A percentile compares a stretch with the other conserved stretches of the same genome.
phyloP scores from a whole-genome alignment of 352 stramenopile species.

The Pythium utonaiense region DNA sequence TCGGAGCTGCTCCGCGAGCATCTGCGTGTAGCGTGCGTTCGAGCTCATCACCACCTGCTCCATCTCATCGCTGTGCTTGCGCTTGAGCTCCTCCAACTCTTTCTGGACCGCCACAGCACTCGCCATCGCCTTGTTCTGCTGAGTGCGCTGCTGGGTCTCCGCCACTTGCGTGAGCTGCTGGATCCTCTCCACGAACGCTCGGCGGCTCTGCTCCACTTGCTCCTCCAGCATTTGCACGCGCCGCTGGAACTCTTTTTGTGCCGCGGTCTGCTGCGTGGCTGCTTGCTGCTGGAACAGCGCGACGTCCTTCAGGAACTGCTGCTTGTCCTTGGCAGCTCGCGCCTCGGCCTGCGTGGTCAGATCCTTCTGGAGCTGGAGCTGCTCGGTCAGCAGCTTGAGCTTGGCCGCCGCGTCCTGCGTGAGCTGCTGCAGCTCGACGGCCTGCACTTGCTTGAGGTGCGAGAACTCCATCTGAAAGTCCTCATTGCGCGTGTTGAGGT shows the following conservation, averaged over 20 bases:
- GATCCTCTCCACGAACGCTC: constrained; percentile 40
- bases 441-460: constrained; percentile 35
- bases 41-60: constrained; percentile 59
- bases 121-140: constrained; percentile 19
- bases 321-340: constrained; percentile 34
- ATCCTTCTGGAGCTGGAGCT: constrained; percentile 33
- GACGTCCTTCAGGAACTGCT: constrained; percentile 35
- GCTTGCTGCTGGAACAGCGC: constrained; percentile 30
- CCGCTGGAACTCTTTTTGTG: constrained; percentile 35
- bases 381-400: constrained; percentile 39
- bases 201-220: constrained; percentile 32
- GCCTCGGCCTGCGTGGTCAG: constrained; percentile 29
- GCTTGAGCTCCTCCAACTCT: constrained; percentile 27
- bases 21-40: constrained; percentile 70
- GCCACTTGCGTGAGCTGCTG: constrained; percentile 36
- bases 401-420: constrained; percentile 53
- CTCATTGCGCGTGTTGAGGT: constrained; percentile 93
- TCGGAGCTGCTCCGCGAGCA: constrained; percentile 72
- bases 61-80: constrained; percentile 55
- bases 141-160: constrained; percentile 24
- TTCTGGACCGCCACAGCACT: constrained; percentile 11
- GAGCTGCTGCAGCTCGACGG: constrained; percentile 40
- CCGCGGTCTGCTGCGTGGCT: constrained; percentile 11
- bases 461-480: constrained; percentile 78
- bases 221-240: constrained; percentile 42